Evolutionary conservation across 2,329 filamentous ascomycete species (phyloP).

Genomic region (Fusarium sp.): DNA sequence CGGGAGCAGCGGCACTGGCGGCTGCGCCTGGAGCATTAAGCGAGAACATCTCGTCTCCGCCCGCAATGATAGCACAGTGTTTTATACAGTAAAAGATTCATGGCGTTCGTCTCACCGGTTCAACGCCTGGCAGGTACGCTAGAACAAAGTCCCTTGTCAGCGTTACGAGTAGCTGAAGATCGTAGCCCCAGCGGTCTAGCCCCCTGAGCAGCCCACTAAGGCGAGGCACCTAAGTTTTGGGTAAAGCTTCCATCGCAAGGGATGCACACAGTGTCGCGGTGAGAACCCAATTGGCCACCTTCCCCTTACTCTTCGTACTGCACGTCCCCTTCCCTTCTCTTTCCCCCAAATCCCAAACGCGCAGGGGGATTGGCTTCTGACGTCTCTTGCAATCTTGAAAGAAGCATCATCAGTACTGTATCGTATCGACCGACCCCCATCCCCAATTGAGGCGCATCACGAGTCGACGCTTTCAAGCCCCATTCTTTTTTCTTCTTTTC

Average conservation of each 20-base stretch:
- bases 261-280: constrained; percentile 21
- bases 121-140: constrained; percentile 4
- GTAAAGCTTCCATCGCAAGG: neutral
- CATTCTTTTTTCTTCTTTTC: neutral
- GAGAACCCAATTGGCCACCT: constrained; percentile 20
- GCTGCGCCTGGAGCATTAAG: constrained; percentile 18
- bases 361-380: constrained; percentile 20
- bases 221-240: neutral
- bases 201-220: neutral
- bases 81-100: neutral
- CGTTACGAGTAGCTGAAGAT: constrained; percentile 11
- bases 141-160: constrained; percentile 15
- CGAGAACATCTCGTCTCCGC: neutral
- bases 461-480: constrained; percentile 9
- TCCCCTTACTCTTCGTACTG: constrained; percentile 6
- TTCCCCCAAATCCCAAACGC: neutral
- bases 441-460: constrained; percentile 5
- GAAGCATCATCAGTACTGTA: constrained; percentile 26
- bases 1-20: constrained; percentile 20
- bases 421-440: neutral
- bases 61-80: constrained; percentile 8
- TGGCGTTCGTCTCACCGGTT: neutral
- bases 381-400: constrained; percentile 25
- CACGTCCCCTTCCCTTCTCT: neutral
- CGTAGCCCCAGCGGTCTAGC: neutral